Conservation (phyloP, 202 grass and related monocot genomes). For the Brachypodium distachyon region DNA sequence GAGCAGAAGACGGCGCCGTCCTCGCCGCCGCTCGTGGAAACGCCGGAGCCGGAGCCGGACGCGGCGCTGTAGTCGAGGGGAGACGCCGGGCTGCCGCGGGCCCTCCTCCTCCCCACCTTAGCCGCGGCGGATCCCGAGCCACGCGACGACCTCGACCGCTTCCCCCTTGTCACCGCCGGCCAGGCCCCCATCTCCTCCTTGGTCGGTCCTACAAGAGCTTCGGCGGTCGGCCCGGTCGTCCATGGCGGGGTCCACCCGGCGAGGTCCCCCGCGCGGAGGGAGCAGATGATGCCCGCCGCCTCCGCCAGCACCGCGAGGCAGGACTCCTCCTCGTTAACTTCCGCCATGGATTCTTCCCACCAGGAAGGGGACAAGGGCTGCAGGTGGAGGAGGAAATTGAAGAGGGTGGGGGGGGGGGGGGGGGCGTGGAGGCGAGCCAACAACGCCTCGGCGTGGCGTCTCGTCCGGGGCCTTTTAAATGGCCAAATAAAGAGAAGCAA, state of each 20-base stretch:
- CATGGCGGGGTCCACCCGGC: constrained; percentile 48
- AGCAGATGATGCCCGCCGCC: constrained; percentile 57
- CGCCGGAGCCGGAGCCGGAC: neutral
- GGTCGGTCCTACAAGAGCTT: neutral
- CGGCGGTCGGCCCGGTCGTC: neutral
- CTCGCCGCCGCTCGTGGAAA: constrained; percentile 50
- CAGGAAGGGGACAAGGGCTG: no score
- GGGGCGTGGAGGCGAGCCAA: constrained; percentile 22
- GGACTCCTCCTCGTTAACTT: neutral
- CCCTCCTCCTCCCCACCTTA: neutral
- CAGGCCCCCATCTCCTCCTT: constrained; percentile 1
- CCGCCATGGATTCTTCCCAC: neutral
- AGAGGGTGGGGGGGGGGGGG: neutral
- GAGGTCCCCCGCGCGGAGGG: constrained; percentile 39
- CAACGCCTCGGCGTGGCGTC: constrained; percentile 24
- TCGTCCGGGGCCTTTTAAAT: constrained; percentile 40
- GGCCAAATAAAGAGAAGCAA: constrained; percentile 15
- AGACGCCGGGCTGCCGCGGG: constrained; percentile 31
- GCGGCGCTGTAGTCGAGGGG: constrained; percentile 46
- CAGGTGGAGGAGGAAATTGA: neutral
- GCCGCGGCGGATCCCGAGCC: constrained; percentile 1
- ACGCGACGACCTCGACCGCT: constrained; percentile 26
- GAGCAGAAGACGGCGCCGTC: constrained; percentile 41
- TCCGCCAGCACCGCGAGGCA: neutral
- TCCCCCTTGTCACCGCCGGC: constrained; percentile 40